These are phyloP conservation scores for Candida gorgasii DNA, from an alignment of 805 yeast genomes.

Conservation along the genomic window DNA sequence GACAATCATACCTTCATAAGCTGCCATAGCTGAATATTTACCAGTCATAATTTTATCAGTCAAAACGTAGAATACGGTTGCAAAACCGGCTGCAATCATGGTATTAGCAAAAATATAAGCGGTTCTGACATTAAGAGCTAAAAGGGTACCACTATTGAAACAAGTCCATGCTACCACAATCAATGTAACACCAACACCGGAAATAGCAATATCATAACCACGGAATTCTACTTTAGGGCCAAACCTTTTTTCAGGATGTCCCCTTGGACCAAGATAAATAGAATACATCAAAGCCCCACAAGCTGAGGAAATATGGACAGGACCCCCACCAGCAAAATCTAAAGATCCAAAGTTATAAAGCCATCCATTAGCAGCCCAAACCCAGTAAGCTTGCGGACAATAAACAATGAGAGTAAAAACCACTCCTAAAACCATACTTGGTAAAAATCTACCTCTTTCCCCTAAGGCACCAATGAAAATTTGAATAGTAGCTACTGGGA, in stretches of 20 bases:
- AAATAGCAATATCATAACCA: conserved; percentile 17
- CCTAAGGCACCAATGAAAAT: conserved; percentile 47
- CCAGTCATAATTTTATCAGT: conserved; percentile 44
- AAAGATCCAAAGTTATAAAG: conserved; percentile 42
- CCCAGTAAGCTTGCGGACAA: conserved; percentile 47
- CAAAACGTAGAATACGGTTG: conserved; percentile 44
- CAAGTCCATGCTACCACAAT: conserved; percentile 54
- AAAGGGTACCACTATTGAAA: conserved; percentile 48
- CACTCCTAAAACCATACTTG: conserved; percentile 41
- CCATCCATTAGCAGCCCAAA: conserved; percentile 51
- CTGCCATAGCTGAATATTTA: conserved; percentile 42
- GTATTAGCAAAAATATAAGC: conserved; percentile 51
- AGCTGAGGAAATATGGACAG: conserved; percentile 49
- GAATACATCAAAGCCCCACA: conserved; percentile 45
- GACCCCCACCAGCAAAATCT: conserved; percentile 54
- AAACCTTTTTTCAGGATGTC: conserved; percentile 19
- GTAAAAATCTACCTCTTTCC: conserved; percentile 44
- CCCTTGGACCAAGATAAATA: conserved; percentile 44
- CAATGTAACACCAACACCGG: conserved; percentile 44
- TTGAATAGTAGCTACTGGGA: conserved; percentile 52
- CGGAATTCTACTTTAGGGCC: conserved; percentile 25
- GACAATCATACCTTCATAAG: conserved; percentile 47
- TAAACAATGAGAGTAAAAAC: conserved; percentile 46
- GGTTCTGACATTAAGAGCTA: conserved; percentile 41
- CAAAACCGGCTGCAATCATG: conserved; percentile 51